These are phyloP conservation scores for Panaeolus papilionaceus DNA, from an alignment of 768 basidiomycete genomes.

Conservation along the genomic window DNA sequence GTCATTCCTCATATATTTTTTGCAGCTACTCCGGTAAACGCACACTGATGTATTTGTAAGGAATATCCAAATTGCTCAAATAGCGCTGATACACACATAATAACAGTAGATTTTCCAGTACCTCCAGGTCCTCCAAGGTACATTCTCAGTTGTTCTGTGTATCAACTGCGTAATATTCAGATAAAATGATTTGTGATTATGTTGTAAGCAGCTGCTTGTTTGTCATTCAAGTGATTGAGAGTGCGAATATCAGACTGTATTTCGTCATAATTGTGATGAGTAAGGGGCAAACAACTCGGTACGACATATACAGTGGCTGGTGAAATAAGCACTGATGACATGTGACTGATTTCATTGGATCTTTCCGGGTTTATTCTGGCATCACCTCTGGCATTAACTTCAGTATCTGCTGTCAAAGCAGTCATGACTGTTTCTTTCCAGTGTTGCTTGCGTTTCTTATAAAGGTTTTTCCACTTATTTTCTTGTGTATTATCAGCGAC, in stretches of 20 bases:
- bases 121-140: constrained; percentile 45
- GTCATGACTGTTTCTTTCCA: too few relatives aligned
- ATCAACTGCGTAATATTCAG: neutral
- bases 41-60: constrained; percentile 33
- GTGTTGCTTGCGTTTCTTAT: too few relatives aligned
- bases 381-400: too few relatives aligned
- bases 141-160: constrained; percentile 36
- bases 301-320: too few relatives aligned
- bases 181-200: constrained; percentile 36
- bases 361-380: too few relatives aligned
- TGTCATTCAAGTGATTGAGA: constrained; percentile 38
- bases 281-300: too few relatives aligned
- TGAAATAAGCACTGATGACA: too few relatives aligned
- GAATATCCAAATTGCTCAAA: constrained; percentile 30
- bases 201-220: constrained; percentile 39
- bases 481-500: too few relatives aligned
- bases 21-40: constrained; percentile 48
- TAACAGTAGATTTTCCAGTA: constrained; percentile 49
- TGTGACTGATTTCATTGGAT: too few relatives aligned
- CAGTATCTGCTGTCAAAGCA: too few relatives aligned
- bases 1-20: constrained; percentile 46
- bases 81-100: constrained; percentile 39
- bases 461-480: too few relatives aligned
- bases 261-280: too few relatives aligned
- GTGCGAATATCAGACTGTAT: constrained; percentile 17